Percentiles rank a stretch among this genome's conserved stretches.
These are phyloP conservation scores for Acacia crassicarpa DNA, from an alignment of 306 rosid species.

Conservation along the genomic window DNA sequence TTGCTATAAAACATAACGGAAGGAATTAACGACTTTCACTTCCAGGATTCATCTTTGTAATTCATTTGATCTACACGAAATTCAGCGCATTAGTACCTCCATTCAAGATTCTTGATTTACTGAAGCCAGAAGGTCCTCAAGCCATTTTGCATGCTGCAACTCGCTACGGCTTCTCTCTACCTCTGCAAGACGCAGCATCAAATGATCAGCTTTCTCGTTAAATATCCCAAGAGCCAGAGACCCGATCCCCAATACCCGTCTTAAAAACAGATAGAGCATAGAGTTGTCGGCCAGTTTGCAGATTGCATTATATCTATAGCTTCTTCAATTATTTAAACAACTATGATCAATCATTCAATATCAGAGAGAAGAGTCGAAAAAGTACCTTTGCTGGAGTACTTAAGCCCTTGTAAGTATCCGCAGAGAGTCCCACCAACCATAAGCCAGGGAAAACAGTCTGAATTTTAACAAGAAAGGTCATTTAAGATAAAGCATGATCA, in stretches of 20 bases:
- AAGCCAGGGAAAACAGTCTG: constrained; percentile 83
- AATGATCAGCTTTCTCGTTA: background rate
- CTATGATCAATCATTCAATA: constrained; percentile 5
- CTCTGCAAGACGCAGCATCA: constrained; percentile 51
- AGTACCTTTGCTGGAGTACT: constrained; percentile 72
- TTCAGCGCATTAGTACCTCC: constrained; percentile 50
- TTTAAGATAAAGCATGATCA: background rate
- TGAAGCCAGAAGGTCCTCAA: background rate
- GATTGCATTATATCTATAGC: constrained; percentile 29
- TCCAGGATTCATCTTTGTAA: constrained; percentile 27
- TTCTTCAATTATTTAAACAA: constrained; percentile 32
- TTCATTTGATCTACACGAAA: constrained; percentile 51
- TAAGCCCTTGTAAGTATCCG: constrained; percentile 61
- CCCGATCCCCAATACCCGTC: background rate
- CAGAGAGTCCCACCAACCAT: constrained; percentile 83
- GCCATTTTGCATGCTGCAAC: constrained; percentile 20
- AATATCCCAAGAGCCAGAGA: background rate
- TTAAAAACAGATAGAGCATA: background rate
- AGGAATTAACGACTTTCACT: constrained; percentile 27
- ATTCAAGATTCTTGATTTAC: constrained; percentile 36
- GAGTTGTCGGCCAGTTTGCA: background rate
- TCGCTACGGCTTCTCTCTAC: constrained; percentile 35
- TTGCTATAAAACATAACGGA: constrained; percentile 31
- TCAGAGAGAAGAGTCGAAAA: background rate
- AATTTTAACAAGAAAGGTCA: constrained; percentile 14